A percentile compares a stretch with the other conserved stretches of the same genome.
Evolutionary conservation across 2,329 filamentous ascomycete genomes (phyloP).

Genomic region (Zarea fungicola): DNA sequence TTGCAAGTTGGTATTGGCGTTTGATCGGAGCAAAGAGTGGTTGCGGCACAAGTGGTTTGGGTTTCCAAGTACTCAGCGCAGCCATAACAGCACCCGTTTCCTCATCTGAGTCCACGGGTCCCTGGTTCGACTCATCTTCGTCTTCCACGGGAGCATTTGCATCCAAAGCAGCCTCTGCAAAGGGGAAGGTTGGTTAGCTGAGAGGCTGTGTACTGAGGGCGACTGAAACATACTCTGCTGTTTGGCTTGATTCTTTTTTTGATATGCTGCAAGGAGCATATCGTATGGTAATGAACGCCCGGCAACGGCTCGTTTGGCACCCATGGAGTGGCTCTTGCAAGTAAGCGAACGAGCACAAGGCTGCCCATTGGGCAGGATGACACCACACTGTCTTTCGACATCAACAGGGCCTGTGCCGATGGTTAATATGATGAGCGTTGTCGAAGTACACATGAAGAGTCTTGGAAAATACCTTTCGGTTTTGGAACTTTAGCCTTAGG

Average conservation of each 20-base stretch:
- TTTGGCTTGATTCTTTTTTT: constrained; percentile 98
- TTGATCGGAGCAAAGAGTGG: constrained; percentile 56
- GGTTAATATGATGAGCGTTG: constrained; percentile 17
- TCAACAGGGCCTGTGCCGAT: constrained; percentile 72
- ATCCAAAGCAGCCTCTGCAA: constrained; percentile 81
- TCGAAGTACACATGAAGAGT: background rate
- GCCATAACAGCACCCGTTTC: constrained; percentile 87
- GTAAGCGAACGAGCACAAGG: constrained; percentile 84
- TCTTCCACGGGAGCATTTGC: constrained; percentile 88
- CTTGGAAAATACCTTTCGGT: constrained; percentile 61
- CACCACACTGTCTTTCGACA: constrained; percentile 90
- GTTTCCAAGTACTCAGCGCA: constrained; percentile 68
- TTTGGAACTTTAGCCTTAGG: constrained; percentile 78
- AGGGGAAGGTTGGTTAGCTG: constrained; percentile 15
- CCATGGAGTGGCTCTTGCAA: constrained; percentile 95
- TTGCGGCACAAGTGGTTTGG: constrained; percentile 70
- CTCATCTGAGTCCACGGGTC: constrained; percentile 88
- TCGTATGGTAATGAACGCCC: constrained; percentile 86
- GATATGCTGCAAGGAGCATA: constrained; percentile 80
- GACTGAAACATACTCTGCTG: constrained; percentile 70
- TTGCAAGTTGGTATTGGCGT: constrained; percentile 56
- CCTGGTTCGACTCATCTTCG: constrained; percentile 72
- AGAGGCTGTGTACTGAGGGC: background rate
- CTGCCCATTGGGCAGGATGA: constrained; percentile 76
- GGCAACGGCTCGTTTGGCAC: constrained; percentile 81